Conservation (phyloP, 139 green algal species). For the Volvox africanus region DNA sequence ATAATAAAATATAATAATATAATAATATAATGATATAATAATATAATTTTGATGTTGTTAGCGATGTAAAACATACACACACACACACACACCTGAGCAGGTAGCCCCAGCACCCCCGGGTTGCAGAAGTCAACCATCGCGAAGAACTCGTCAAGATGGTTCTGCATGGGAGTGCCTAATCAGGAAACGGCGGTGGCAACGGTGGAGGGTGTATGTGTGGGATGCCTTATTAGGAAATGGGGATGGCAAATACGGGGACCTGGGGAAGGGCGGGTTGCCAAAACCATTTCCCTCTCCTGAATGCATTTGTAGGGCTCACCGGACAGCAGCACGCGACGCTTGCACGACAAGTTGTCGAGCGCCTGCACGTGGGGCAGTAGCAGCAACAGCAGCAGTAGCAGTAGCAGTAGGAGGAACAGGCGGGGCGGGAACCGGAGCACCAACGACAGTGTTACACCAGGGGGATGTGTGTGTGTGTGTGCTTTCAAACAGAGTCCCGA, state of each 20-base stretch:
- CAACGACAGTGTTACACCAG: not conserved
- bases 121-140: constrained; percentile 99
- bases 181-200: not conserved
- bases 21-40: too few relatives aligned
- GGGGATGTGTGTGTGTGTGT: too few relatives aligned
- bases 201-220: not conserved
- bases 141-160: constrained; percentile 97
- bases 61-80: too few relatives aligned
- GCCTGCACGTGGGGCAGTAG: constrained; percentile 55
- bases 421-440: not conserved
- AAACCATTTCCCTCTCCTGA: not conserved
- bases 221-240: not conserved
- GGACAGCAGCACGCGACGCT: constrained; percentile 93
- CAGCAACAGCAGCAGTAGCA: not conserved
- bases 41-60: too few relatives aligned
- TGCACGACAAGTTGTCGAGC: constrained; percentile 87
- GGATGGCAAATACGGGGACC: too few relatives aligned
- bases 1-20: too few relatives aligned
- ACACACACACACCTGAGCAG: not conserved
- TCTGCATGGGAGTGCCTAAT: constrained; percentile 94
- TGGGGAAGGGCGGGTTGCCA: too few relatives aligned
- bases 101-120: constrained; percentile 66
- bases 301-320: not conserved
- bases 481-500: too few relatives aligned
- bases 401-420: not conserved